Evolutionary conservation across 768 basidiomycete genomes (phyloP), one percentile per base, ranked within the genome.

Genomic region (Ramaria rubella): DNA sequence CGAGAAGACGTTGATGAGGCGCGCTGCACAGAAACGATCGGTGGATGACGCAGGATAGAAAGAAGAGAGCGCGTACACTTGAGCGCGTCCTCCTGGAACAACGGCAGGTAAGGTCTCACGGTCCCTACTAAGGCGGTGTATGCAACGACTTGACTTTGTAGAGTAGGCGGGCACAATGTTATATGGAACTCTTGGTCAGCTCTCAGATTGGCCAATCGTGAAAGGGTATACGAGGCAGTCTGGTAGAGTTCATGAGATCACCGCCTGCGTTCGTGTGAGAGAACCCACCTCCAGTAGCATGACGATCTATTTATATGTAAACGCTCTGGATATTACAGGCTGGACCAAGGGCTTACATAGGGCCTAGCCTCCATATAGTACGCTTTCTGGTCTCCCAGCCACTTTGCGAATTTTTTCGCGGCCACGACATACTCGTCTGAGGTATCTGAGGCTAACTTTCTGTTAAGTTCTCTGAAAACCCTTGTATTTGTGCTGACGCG

Each of bases 301-400:
- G 29, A 56, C 55, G 14, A 56, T 56, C 55, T 56, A 48, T 24
- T 17, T 29, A 31, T n/a, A n/a, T n/a, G n/a, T n/a, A n/a, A n/a
- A n/a, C n/a, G n/a, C 24, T 6, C 24, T 46, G 45, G 45, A 27
- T 27, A n/a, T n/a, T 46, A 27, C 15, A 46, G 11, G 9, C n/a
- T n/a, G n/a, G n/a, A n/a, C n/a, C n/a, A n/a, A n/a, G 30, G 40
- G 34, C 43, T 29, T 15, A 54, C 52, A 5, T 42, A 23, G 6
- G 34, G 36, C 43, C 52, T 54, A n/a, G 52, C 52, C 29, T 54
- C 24, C 33, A 1, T 12, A 29, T 54, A 54, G 30, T 54, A 54
- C 17, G 52, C 52, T 24, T 43, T 54, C 24, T 54, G 38, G 29
- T 24, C 21, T 21, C 17, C 15, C 11, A 54, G 38, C 52, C 52